Evolutionary conservation across 1,284 basidiomycete species (phyloP).

Genomic region (Austropuccinia psidii): DNA sequence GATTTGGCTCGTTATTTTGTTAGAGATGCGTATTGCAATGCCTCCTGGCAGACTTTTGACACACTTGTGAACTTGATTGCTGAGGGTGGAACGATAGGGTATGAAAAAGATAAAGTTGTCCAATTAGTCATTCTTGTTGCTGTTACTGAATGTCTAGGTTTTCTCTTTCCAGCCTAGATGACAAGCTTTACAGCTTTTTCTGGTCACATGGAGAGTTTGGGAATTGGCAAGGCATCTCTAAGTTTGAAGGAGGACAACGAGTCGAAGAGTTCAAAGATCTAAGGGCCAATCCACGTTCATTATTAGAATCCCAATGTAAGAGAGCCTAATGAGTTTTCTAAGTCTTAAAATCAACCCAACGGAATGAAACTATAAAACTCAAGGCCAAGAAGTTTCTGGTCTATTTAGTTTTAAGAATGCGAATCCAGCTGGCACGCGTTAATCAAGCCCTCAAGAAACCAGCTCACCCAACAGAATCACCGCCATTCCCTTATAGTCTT

Average conservation of each 20-base stretch:
- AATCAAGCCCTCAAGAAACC: background rate
- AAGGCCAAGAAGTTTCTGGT: no score
- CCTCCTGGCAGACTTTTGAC: constrained; percentile 70
- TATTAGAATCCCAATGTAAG: constrained; percentile 34
- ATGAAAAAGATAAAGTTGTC: constrained; percentile 42
- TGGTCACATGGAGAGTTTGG: constrained; percentile 66
- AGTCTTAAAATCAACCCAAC: no score
- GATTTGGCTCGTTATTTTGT: constrained; percentile 73
- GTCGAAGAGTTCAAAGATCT: constrained; percentile 74
- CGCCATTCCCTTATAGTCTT: background rate
- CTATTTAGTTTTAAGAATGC: constrained; percentile 15
- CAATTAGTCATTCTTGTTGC: background rate
- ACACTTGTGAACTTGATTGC: constrained; percentile 72
- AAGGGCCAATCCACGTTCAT: constrained; percentile 63
- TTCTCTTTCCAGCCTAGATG: constrained; percentile 59
- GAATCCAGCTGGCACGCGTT: constrained; percentile 22
- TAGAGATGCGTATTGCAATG: constrained; percentile 78
- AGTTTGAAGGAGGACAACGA: constrained; percentile 73
- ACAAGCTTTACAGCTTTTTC: constrained; percentile 79
- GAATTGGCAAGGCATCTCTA: constrained; percentile 69
- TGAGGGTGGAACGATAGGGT: constrained; percentile 77
- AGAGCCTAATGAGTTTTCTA: background rate
- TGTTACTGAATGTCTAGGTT: background rate
- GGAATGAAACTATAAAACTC: no score
- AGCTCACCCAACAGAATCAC: background rate